Base-by-base conservation (phyloP, 352 stramenopile genomes). In the Phytophthora melonis region DNA sequence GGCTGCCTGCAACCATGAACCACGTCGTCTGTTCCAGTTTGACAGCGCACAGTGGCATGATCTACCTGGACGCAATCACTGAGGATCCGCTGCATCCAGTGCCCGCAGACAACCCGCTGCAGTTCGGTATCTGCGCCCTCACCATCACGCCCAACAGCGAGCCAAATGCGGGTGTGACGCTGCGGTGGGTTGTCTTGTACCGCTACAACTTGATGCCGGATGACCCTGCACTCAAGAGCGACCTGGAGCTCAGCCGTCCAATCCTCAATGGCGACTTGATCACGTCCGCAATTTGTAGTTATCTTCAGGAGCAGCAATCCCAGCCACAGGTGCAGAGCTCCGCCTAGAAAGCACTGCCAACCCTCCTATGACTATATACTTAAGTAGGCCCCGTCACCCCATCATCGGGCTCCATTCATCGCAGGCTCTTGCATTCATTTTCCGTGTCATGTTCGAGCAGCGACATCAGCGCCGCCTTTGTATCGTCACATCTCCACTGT, bases 221-320 rank as follows among this genome's bases (percentile, higher is more conserved):
- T 8, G 62, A 79, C 7, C 64, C 72, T 16, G 58, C 34, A 5
- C 50, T 83, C 30, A 43, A 58, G 62, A 30, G 68, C 5, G 65
- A 77, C 41, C n/a, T 80, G 68, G 45, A 65, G 14, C 61, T 68
- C 16, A 65, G 69, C 39, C 73, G 72, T 10, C 57, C 76, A 23
- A 76, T 80, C 49, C 16, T 79, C 11, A 83, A 83, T 49, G 76
- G 72, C 14, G 76, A 83, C 57, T 43, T 83, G 13, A 76, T 83
- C 49, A 78, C 73, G 19, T 64, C 76, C 1, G 47, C 70, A 9
- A 21, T 83, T 41, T 78, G 69, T 23, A 21, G 58, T 21, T 73
- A 77, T 58, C 58, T 82, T 58, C 64, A 70, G 9, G 58, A 73
- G 13, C 36, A 43, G 14, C 36, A 43, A 43, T 16, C 27, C 27